These are phyloP conservation scores for Debaryomyces prosopidis DNA, from an alignment of 805 yeast species.

Conservation along the genomic window DNA sequence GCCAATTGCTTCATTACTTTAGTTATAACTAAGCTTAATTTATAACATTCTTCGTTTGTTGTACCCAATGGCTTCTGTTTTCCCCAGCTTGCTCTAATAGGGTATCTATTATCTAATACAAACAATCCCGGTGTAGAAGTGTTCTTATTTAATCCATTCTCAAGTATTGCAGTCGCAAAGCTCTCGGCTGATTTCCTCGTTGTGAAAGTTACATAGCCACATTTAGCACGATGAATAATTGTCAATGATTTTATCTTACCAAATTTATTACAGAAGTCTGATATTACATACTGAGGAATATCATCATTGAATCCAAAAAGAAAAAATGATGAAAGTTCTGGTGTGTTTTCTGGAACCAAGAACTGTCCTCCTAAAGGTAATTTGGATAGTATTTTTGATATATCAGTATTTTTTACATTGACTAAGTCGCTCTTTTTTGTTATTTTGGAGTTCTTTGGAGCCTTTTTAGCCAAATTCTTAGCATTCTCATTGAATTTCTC, in stretches of 20 bases:
- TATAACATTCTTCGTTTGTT: conserved; percentile 44
- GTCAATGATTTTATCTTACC: conserved; percentile 52
- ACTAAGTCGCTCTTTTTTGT: conserved; percentile 3
- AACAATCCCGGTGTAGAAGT: conserved; percentile 32
- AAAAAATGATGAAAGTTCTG: conserved; percentile 58
- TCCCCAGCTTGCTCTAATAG: conserved; percentile 60
- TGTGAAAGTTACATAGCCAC: conserved; percentile 63
- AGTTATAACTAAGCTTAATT: conserved; percentile 49
- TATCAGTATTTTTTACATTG: conserved; percentile 38
- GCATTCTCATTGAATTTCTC: conserved; percentile 19
- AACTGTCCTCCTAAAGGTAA: conserved; percentile 73
- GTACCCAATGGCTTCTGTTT: conserved; percentile 43
- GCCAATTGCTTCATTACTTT: conserved; percentile 57
- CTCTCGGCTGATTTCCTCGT: conserved; percentile 52
- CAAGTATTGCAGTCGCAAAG: conserved; percentile 23
- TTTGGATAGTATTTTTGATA: conserved; percentile 52
- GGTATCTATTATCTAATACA: conserved; percentile 34
- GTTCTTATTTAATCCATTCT: conserved; percentile 26
- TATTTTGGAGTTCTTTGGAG: conserved; percentile 1
- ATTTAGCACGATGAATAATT: conserved; percentile 56
- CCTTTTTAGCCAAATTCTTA: not conserved
- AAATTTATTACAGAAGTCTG: conserved; percentile 44
- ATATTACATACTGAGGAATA: conserved; percentile 61
- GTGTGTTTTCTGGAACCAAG: conserved; percentile 35
- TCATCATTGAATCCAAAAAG: conserved; percentile 72